phyloP scores from a whole-genome alignment of 495 filamentous ascomycete genomes.

The Mytilinidion resinicola region DNA sequence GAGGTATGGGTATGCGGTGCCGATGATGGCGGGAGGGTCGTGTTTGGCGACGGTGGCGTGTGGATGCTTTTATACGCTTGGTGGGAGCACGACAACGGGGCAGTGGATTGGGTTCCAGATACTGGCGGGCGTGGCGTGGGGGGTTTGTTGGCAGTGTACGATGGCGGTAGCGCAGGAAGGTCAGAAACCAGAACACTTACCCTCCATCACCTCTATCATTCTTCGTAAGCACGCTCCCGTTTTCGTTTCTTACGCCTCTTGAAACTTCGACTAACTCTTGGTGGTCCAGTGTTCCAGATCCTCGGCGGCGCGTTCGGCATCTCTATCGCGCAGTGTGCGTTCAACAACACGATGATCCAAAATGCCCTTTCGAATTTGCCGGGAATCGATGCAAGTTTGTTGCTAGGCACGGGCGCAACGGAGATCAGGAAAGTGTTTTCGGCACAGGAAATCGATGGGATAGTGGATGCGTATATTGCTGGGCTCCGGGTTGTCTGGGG shows the following conservation, averaged over 20 bases:
- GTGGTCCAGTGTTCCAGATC: slow-evolving; percentile 19
- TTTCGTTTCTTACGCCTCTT: neutral
- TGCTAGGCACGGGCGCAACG: slow-evolving; percentile 48
- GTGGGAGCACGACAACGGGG: slow-evolving; percentile 9
- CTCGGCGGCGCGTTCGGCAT: slow-evolving; percentile 23
- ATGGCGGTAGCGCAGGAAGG: slow-evolving; percentile 5
- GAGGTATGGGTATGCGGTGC: slow-evolving; percentile 7
- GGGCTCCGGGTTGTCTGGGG: slow-evolving; percentile 39
- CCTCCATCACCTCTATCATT: slow-evolving; percentile 18
- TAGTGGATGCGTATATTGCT: slow-evolving; percentile 52
- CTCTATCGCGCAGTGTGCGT: slow-evolving; percentile 24
- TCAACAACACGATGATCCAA: slow-evolving; percentile 26
- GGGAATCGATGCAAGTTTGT: slow-evolving; percentile 35
- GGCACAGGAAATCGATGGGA: slow-evolving; percentile 40
- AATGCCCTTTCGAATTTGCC: slow-evolving; percentile 33
- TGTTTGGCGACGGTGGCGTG: slow-evolving; percentile 8
- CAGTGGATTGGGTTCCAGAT: slow-evolving; percentile 28
- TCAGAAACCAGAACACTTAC: slow-evolving; percentile 5
- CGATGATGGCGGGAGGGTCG: slow-evolving; percentile 13
- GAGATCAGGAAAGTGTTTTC: slow-evolving; percentile 44
- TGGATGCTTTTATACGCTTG: slow-evolving; percentile 27
- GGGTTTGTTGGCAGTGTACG: slow-evolving; percentile 3
- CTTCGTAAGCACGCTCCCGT: neutral
- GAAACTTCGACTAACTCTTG: neutral
- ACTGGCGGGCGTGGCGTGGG: slow-evolving; percentile 6